Evolutionary conservation across 2,329 filamentous ascomycete species (phyloP), one percentile per base, ranked within the genome.

Genomic region (Dothideomycetes sp.): DNA sequence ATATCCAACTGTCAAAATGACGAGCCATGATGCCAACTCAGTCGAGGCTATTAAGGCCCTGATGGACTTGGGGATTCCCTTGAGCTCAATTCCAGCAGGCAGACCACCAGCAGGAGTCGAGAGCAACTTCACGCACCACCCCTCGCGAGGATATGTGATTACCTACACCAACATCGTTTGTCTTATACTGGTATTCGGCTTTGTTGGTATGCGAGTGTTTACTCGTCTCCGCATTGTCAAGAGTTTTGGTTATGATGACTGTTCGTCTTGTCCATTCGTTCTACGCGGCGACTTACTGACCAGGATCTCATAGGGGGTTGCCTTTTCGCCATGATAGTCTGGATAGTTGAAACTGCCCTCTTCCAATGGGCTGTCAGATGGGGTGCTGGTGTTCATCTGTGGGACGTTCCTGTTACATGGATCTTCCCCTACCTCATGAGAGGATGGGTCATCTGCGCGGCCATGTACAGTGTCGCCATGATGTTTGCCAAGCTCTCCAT

Each of bases 401-500:
- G 29, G 29, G 29, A 31, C 15, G 29, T 31, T 8, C 29, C 29
- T 17, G 23, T 31, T 31, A 7, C 29, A 7, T 7, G 13, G 7
- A 7, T 31, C 29, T 31, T 7, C 8, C 8, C 8, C 13, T 7
- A 8, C 8, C 15, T 31, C 8, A 7, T 31, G 10, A 8, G 7
- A 13, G 7, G 8, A 31, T 31, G 15, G 10, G 7, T 31, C 13
- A n/a, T 17, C 10, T 8, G 29, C 13, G 15, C 29, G 8, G 10
- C 15, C 10, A n/a, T 31, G 10, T 31, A 31, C 13, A 31, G 29
- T 13, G 8, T 17, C 10, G 10, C 10, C 8, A 31, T 31, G 29
- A 9, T 31, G 1, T 53, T 68, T 43, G 13, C 18, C 5, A 37
- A 30, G 27, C 24, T 37, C 5, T 37, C 33, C 12, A 23, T 37